A percentile compares a stretch with the other conserved stretches of the same genome.
Conservation (phyloP, 1,284 basidiomycete genomes). For the Neotropicomus parvogracilis region DNA sequence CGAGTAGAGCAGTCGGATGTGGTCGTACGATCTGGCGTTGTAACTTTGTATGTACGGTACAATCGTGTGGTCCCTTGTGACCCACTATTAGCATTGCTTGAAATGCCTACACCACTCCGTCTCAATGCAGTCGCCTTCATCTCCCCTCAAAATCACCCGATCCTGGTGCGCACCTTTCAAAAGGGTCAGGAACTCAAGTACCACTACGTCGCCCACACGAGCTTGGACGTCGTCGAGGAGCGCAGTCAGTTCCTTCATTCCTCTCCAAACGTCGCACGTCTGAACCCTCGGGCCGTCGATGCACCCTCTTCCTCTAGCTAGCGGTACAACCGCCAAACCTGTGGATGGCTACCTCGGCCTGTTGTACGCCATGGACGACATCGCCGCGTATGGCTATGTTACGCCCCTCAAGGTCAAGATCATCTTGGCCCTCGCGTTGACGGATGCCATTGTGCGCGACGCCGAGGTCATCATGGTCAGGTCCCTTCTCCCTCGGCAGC, state of each 20-base stretch:
- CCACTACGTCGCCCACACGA: conserved; percentile 79
- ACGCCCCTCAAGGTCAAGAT: conserved; percentile 81
- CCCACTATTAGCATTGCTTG: too few species aligned
- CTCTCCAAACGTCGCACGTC: neutral
- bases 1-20: too few species aligned
- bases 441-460: conserved; percentile 76
- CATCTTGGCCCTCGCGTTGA: conserved; percentile 66
- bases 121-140: conserved; percentile 78
- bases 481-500: neutral
- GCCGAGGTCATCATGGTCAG: conserved; percentile 67
- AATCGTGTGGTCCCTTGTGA: too few species aligned
- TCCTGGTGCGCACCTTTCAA: conserved; percentile 69
- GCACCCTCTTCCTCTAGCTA: conserved; percentile 42
- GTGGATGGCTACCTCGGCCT: conserved; percentile 75
- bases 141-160: conserved; percentile 76
- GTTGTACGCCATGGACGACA: conserved; percentile 76
- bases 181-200: conserved; percentile 72
- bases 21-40: too few species aligned
- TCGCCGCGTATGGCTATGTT: conserved; percentile 80
- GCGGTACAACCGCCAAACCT: conserved; percentile 49
- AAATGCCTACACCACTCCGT: conserved; percentile 61
- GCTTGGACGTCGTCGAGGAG: conserved; percentile 75
- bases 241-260: conserved; percentile 36
- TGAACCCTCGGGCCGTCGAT: neutral
- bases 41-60: too few species aligned